Base-by-base conservation (phyloP, 352 stramenopile genomes). In the Globisporangium radiosum region DNA sequence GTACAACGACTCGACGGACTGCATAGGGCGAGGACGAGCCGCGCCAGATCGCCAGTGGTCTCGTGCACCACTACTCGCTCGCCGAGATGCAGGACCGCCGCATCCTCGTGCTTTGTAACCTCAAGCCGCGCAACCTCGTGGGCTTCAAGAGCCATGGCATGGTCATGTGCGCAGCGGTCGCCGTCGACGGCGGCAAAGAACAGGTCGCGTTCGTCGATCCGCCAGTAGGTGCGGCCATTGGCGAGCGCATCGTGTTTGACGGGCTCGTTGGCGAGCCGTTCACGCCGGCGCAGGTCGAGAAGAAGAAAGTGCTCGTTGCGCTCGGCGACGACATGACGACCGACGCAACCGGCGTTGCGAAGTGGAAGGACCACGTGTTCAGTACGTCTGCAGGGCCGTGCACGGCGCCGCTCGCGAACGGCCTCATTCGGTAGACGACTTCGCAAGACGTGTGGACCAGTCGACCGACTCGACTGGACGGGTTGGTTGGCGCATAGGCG, bases 61-160 rank as follows among this genome's bases (percentile, higher is more conserved):
- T 95, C n/a, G 81, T 92, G 64, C 65, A 84, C 63, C 83, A 95
- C 66, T 95, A 94, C 80, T 81, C 81, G 63, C 70, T 94, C 6
- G 87, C 94, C 63, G 67, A 94, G 73, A 94, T 95, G 87, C 81
- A 91, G 68, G 74, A 79, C 68, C 79, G 72, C 61, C 78, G 84
- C 39, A 75, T 97, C 51, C 73, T 96, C 38, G 87, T 96, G 65
- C 70, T 97, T 47, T 96, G 87, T 69, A 97, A 97, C 76, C 75
- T 97, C 40, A 97, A 97, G 76, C 65, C 84, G 47, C 80, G 86
- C 50, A 95, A 95, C 70, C 76, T 97, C 61, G 87, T 92, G 64
- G 86, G 86, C 48, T 97, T 96, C 68, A 87, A 85, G 50, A 96
- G 86, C 63, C 87, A 97, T 68, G 89, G 90, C 19, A 97, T 97